Base-by-base conservation (phyloP, 768 basidiomycete genomes). In the Tulasnella sp. region DNA sequence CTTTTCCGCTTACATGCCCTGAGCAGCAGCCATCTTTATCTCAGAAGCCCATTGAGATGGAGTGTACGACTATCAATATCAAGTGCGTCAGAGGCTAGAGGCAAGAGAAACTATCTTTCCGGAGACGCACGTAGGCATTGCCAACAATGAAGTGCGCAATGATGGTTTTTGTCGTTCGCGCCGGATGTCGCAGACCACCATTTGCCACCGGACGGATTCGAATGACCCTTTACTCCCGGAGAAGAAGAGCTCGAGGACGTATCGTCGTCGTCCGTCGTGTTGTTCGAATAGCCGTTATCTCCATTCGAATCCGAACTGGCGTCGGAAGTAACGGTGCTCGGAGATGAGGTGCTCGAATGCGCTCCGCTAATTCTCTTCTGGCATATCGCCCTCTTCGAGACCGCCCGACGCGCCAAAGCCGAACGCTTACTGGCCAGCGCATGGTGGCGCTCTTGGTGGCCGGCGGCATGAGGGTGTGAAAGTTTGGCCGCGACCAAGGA, bases 21-120 rank as follows among this genome's bases (percentile, higher is more conserved):
- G 76, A 5, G 73, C 76, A 1, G 70, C 26, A 8, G 81, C 81
- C n/a, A 75, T 74, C 35, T 59, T 66, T 65, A 81, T 80, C 47
- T 81, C 79, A 44, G 75, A 74, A 14, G 75, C 73, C 81, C 81
- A 81, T 16, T 74, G 76, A 6, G 72, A 41, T 8, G 75, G 71
- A 11, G 76, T 76, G 73, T 79, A 80, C 3, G 78, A 75, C 69
- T 70, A 19, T 32, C 19, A 36, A 70, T 11, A 12, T 34, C 16
- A 16, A 47, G 19, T 59, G 17, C n/a, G 42, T 64, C 7, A 64
- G 63, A 14, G 34, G 16, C 34, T 17, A 5, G 26, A 16, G 63
- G 63, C 7, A 19, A 32, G 16, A 64, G n/a, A 32, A 64, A 16
- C 26, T 14, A n/a, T 35, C n/a, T n/a, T n/a, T n/a, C n/a, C 14